These are phyloP conservation scores for Claviceps africana DNA, from an alignment of 2,329 filamentous ascomycete species.

Conservation along the genomic window DNA sequence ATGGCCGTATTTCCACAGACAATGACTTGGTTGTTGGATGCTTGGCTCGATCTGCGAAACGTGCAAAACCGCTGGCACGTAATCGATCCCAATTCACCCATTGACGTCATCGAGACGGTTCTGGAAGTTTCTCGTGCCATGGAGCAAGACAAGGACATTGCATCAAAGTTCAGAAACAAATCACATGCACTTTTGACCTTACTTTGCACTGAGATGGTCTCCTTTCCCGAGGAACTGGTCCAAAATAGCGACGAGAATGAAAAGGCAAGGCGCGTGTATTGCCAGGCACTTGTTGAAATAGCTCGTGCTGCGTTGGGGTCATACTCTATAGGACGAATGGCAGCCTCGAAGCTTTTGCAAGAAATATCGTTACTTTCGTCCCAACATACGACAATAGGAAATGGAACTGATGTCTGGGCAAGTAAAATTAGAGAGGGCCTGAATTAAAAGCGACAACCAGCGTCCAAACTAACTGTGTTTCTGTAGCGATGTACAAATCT, in stretches of 20 bases:
- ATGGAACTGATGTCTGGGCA: slow-evolving; percentile 30
- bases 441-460: not conserved
- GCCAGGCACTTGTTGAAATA: slow-evolving; percentile 24
- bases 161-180: slow-evolving; percentile 19
- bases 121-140: slow-evolving; percentile 20
- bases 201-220: slow-evolving; percentile 28
- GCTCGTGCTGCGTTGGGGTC: slow-evolving; percentile 21
- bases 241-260: slow-evolving; percentile 14
- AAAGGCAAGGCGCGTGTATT: slow-evolving; percentile 21
- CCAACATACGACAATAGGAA: slow-evolving; percentile 17
- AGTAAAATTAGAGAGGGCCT: not conserved
- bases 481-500: slow-evolving; percentile 17
- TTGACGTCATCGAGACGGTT: slow-evolving; percentile 22
- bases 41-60: slow-evolving; percentile 27
- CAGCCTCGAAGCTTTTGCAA: slow-evolving; percentile 29
- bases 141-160: slow-evolving; percentile 6
- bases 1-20: slow-evolving; percentile 24
- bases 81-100: slow-evolving; percentile 16
- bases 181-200: slow-evolving; percentile 24
- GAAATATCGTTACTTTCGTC: slow-evolving; percentile 23
- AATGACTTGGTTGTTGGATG: slow-evolving; percentile 36
- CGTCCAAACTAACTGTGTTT: not conserved
- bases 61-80: slow-evolving; percentile 25
- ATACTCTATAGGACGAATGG: slow-evolving; percentile 24
- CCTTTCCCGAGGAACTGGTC: slow-evolving; percentile 18